phyloP scores from a whole-genome alignment of 2,329 filamentous ascomycete species.

The Clathrospora elynae region DNA sequence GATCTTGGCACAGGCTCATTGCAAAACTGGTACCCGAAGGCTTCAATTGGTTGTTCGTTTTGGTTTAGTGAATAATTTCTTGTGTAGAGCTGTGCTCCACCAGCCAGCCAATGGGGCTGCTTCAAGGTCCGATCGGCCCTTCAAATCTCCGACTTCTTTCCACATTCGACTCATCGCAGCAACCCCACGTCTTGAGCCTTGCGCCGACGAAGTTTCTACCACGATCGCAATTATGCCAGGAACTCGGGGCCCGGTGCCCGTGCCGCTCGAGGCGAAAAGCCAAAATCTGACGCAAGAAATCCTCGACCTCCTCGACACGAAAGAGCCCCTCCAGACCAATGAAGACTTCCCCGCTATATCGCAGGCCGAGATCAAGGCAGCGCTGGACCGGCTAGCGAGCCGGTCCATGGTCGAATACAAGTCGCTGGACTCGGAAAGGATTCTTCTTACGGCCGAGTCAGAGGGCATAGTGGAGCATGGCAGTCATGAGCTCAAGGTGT shows the following conservation, averaged over 20 bases:
- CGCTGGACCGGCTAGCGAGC: conserved; percentile 82
- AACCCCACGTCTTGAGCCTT: conserved; percentile 28
- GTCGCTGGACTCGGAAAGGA: conserved; percentile 78
- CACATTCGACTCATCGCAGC: conserved; percentile 36
- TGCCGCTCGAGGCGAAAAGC: conserved; percentile 47
- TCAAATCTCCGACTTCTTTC: conserved; percentile 28
- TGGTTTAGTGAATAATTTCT: too few species aligned
- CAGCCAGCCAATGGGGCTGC: conserved; percentile 25
- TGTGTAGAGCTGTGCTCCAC: too few species aligned
- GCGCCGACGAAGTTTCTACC: conserved; percentile 12
- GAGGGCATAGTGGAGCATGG: conserved; percentile 68
- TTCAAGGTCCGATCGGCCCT: conserved; percentile 26
- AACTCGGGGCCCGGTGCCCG: conserved; percentile 55
- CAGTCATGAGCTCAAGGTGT: conserved; percentile 59
- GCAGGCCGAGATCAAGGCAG: conserved; percentile 72
- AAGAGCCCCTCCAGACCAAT: conserved; percentile 59
- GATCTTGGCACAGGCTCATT: too few species aligned
- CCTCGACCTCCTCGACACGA: conserved; percentile 67
- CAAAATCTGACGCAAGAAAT: conserved; percentile 74
- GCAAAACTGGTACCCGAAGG: too few species aligned
- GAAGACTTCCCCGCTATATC: conserved; percentile 54
- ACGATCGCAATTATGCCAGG: conserved; percentile 49
- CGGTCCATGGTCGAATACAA: conserved; percentile 88
- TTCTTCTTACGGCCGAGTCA: conserved; percentile 77
- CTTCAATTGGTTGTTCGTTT: too few species aligned